These are phyloP conservation scores for Lipomyces oligophaga DNA, from an alignment of 805 yeast genomes.

Conservation along the genomic window DNA sequence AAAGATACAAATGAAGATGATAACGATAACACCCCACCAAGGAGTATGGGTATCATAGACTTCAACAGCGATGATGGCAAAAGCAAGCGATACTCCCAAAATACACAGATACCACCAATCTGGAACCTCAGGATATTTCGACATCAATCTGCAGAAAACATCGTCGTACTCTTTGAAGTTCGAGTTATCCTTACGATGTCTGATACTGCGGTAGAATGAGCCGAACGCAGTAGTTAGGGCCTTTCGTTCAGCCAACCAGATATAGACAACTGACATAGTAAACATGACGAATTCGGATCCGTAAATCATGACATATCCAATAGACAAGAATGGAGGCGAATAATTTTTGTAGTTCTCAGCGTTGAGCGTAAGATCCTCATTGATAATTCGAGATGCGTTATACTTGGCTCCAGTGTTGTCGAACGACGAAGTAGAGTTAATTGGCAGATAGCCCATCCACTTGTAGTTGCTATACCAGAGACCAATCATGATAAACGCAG, in stretches of 20 bases:
- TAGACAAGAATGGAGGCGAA: conserved; percentile 57
- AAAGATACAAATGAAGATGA: conserved; percentile 39
- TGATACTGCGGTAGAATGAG: conserved; percentile 32
- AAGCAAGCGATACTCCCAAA: conserved; percentile 41
- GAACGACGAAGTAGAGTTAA: conserved; percentile 43
- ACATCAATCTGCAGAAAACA: conserved; percentile 48
- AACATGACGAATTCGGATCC: conserved; percentile 28
- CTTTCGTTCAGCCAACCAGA: conserved; percentile 15
- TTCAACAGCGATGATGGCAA: conserved; percentile 36
- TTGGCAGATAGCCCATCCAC: conserved; percentile 48
- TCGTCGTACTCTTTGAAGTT: conserved; percentile 17
- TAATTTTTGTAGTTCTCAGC: conserved; percentile 49
- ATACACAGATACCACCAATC: conserved; percentile 57
- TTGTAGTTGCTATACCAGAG: conserved; percentile 53
- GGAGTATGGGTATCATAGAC: conserved; percentile 51
- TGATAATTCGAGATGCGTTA: conserved; percentile 49
- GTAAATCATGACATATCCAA: conserved; percentile 29
- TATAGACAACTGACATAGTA: conserved; percentile 18
- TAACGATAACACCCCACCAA: conserved; percentile 59
- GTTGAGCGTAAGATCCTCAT: conserved; percentile 45
- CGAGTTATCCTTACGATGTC: conserved; percentile 1
- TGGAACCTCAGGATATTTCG: conserved; percentile 57
- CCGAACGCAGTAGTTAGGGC: conserved; percentile 4
- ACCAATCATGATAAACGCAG: conserved; percentile 49
- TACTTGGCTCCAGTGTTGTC: conserved; percentile 38